A percentile compares a stretch with the other conserved stretches of the same genome.
phyloP scores from a whole-genome alignment of 495 filamentous ascomycete species.

The Lepidopterella palustris region DNA sequence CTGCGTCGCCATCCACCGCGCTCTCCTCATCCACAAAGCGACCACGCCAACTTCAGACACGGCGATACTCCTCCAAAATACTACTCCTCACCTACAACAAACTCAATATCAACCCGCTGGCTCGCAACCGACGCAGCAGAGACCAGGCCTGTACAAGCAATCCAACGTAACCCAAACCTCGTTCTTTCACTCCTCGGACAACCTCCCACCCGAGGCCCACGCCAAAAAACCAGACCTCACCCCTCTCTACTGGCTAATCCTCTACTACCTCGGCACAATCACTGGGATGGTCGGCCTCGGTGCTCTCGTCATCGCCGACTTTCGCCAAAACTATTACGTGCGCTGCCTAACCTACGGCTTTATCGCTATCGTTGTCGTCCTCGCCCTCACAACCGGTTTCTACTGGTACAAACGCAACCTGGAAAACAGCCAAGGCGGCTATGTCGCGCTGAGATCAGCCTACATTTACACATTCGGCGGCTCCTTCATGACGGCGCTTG shows the following conservation, averaged over 20 bases:
- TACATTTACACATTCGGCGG: conserved; percentile 3
- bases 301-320: conserved; percentile 1
- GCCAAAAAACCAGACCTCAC: not conserved
- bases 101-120: not conserved
- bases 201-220: not conserved
- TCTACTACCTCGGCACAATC: conserved; percentile 7
- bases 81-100: not conserved
- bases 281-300: conserved; percentile 10
- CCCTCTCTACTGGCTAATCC: conserved; percentile 10
- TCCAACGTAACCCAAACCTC: not conserved
- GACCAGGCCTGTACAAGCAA: not conserved
- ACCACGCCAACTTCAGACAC: not conserved
- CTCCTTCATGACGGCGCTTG: not conserved
- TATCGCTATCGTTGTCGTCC: not conserved
- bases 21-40: not conserved
- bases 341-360: conserved; percentile 13
- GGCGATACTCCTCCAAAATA: not conserved
- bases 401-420: conserved; percentile 11
- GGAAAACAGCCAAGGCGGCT: not conserved
- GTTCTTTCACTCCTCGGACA: not conserved
- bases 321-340: conserved; percentile 13
- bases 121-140: not conserved
- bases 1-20: conserved; percentile 8
- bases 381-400: not conserved
- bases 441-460: not conserved